Percentiles rank a stretch among this genome's conserved stretches.
Conservation (phyloP, 306 rosid species). For the Herpetospermum pedunculosum region DNA sequence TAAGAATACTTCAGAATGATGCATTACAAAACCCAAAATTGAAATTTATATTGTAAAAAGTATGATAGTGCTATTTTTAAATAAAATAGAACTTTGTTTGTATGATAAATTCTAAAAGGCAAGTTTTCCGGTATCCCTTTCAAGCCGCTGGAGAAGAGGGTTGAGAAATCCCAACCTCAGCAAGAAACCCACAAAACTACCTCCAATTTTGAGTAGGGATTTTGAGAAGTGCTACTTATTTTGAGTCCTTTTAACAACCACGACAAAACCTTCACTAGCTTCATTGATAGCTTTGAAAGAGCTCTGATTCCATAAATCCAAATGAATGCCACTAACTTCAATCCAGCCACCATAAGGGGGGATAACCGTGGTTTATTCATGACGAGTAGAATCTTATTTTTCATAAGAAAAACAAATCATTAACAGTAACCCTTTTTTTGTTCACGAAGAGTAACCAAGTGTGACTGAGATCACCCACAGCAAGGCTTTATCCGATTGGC, state of each 20-base stretch:
- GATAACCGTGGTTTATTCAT: background rate
- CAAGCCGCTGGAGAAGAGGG: background rate
- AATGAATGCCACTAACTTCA: background rate
- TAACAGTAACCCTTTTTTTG: background rate
- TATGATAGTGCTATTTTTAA: background rate
- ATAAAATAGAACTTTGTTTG: background rate
- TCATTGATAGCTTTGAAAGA: background rate
- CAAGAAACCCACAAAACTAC: background rate
- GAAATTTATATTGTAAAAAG: background rate
- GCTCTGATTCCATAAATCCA: background rate
- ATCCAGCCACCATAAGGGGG: background rate
- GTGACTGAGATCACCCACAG: background rate
- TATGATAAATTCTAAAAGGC: background rate
- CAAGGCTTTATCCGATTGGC: background rate
- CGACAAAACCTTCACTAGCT: background rate
- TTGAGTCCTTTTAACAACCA: background rate
- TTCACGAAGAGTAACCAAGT: background rate
- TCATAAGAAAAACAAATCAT: background rate
- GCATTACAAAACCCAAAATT: background rate
- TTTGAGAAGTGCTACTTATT: background rate
- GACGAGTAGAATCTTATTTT: background rate
- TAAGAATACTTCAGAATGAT: constrained; percentile 4
- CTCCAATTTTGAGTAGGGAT: background rate
- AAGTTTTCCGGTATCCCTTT: background rate
- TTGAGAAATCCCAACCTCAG: background rate